Percentiles rank a stretch among this genome's conserved stretches.
phyloP scores from a whole-genome alignment of 805 yeast species.

The Pichia sporocuriosa region DNA sequence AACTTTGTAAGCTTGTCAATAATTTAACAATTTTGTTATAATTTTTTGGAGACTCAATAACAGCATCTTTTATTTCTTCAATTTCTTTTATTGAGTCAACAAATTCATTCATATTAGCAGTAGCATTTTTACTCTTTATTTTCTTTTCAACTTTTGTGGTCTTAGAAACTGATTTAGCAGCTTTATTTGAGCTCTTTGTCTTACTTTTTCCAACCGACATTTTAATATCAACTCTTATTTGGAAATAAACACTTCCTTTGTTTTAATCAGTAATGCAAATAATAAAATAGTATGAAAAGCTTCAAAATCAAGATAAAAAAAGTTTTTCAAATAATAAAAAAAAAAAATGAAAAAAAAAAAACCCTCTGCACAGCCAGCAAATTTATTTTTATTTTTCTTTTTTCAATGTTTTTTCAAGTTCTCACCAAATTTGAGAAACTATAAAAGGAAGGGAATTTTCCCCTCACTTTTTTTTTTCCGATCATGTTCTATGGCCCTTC shows the following conservation, averaged over 20 bases:
- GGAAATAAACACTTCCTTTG: too few relatives aligned
- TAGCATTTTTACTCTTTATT: neutral
- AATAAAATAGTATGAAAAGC: too few relatives aligned
- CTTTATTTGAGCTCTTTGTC: neutral
- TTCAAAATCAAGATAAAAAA: neutral
- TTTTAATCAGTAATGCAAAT: too few relatives aligned
- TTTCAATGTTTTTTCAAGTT: neutral
- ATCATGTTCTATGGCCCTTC: too few relatives aligned
- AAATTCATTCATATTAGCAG: neutral
- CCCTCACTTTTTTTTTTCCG: neutral
- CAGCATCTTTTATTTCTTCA: constrained; percentile 22
- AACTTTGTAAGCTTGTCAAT: constrained; percentile 32
- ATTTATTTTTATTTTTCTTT: neutral
- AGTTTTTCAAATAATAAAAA: neutral
- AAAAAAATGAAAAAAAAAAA: constrained; percentile 2
- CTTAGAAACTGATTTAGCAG: neutral
- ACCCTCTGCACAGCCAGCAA: constrained; percentile 12
- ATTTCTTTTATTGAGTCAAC: constrained; percentile 20
- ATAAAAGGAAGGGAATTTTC: constrained; percentile 5
- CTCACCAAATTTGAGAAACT: too few relatives aligned
- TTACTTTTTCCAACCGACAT: neutral
- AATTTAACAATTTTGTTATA: constrained; percentile 50
- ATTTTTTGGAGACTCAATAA: constrained; percentile 39
- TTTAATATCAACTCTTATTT: too few relatives aligned
- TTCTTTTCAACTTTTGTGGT: neutral